A percentile compares a stretch with the other conserved stretches of the same genome.
Evolutionary conservation across 2,329 filamentous ascomycete genomes (phyloP).

Genomic region (Exophiala bonariae): DNA sequence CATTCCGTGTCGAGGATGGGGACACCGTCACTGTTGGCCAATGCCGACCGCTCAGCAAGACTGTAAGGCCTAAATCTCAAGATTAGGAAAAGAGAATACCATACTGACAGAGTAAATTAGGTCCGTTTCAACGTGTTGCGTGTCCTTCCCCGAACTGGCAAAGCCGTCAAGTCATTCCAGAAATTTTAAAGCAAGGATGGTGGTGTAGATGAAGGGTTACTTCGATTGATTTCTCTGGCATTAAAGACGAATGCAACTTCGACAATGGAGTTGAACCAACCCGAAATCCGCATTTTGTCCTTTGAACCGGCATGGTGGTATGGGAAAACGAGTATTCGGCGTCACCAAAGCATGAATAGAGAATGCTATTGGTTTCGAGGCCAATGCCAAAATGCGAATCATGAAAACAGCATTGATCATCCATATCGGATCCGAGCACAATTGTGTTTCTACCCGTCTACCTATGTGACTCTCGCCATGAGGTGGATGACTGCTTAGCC

Average conservation of each 20-base stretch:
- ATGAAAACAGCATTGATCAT: conserved; percentile 4
- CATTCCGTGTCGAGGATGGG: conserved; percentile 99
- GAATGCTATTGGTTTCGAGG: conserved; percentile 11
- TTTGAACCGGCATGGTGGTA: conserved; percentile 7
- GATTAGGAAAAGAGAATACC: conserved; percentile 1
- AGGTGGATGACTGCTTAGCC: too few relatives aligned
- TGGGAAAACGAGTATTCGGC: conserved; percentile 8
- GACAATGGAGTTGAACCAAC: not conserved
- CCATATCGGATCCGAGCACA: not conserved
- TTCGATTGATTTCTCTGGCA: not conserved
- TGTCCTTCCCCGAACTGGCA: conserved; percentile 95
- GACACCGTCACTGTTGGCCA: conserved; percentile 99
- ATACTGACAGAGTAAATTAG: conserved; percentile 48
- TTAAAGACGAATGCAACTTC: conserved; percentile 3
- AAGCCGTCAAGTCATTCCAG: conserved; percentile 94
- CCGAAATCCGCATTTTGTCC: conserved; percentile 9
- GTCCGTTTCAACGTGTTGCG: conserved; percentile 99
- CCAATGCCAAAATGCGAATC: conserved; percentile 9
- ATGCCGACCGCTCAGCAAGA: conserved; percentile 99
- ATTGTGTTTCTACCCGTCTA: too few relatives aligned
- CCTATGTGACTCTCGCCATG: too few relatives aligned
- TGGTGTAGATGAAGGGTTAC: not conserved
- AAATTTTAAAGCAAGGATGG: conserved; percentile 76
- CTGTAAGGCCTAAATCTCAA: conserved; percentile 61
- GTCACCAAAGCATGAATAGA: conserved; percentile 19